Evolutionary conservation across 352 stramenopile genomes (phyloP).

Genomic region (Pythium scleroteichum): DNA sequence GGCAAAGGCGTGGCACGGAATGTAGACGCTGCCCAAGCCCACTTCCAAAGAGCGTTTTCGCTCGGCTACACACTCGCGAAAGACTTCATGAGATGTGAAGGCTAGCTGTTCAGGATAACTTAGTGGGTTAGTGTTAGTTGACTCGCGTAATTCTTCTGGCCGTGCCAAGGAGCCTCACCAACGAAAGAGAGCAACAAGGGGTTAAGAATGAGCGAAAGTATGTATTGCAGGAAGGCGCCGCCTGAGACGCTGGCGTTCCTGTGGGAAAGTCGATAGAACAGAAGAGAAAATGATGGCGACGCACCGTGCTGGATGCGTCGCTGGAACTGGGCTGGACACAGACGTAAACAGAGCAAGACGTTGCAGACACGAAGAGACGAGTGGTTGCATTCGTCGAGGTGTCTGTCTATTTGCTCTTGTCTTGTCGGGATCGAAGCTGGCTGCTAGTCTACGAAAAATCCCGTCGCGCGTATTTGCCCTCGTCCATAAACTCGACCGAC

Average conservation of each 20-base stretch:
- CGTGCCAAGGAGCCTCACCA: too few species aligned
- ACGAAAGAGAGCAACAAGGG: conserved; percentile 1
- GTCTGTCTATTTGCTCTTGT: conserved; percentile 6
- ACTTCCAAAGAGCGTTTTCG: conserved; percentile 58
- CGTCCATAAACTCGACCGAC: conserved; percentile 85
- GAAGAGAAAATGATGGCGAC: neutral
- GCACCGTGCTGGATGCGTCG: neutral
- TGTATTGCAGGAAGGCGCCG: neutral
- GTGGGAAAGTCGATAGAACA: neutral
- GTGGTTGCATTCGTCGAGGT: conserved; percentile 3
- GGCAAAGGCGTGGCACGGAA: conserved; percentile 70
- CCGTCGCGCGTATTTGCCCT: conserved; percentile 83
- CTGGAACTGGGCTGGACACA: neutral
- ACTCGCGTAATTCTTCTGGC: too few species aligned
- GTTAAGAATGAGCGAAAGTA: conserved; percentile 1
- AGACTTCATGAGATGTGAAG: conserved; percentile 45
- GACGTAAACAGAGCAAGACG: conserved; percentile 2
- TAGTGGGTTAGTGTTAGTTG: too few species aligned
- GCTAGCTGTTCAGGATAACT: neutral
- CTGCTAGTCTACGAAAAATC: conserved; percentile 57
- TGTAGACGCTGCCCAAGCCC: conserved; percentile 48
- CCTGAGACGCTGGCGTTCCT: too few species aligned
- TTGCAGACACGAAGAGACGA: neutral
- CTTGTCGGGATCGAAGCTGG: neutral
- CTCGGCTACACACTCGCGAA: conserved; percentile 62